These are phyloP conservation scores for Scheffersomyces titani DNA, from an alignment of 1,139 yeast genomes.

Conservation along the genomic window DNA sequence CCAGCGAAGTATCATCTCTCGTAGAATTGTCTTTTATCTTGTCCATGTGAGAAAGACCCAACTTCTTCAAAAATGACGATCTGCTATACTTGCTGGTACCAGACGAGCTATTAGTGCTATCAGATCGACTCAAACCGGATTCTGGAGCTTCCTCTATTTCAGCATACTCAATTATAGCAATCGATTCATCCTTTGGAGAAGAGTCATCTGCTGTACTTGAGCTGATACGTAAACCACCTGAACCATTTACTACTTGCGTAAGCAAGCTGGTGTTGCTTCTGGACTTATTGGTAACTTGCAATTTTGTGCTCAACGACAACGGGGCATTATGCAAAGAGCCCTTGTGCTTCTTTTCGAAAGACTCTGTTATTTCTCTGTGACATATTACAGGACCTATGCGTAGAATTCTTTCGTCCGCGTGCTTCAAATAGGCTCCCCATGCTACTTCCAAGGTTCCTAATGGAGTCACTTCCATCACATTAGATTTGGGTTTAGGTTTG, in stretches of 20 bases:
- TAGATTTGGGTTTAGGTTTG: slow-evolving; percentile 22
- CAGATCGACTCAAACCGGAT: slow-evolving; percentile 2
- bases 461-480: slow-evolving; percentile 51
- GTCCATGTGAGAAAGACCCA: slow-evolving; percentile 19
- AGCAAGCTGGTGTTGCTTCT: slow-evolving; percentile 37
- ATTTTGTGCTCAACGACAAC: slow-evolving; percentile 36
- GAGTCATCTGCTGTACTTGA: slow-evolving; percentile 14
- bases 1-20: slow-evolving; percentile 2
- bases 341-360: slow-evolving; percentile 56
- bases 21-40: slow-evolving; percentile 9
- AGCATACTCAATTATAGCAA: slow-evolving; percentile 30
- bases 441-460: slow-evolving; percentile 63
- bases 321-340: slow-evolving; percentile 67
- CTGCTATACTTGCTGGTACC: slow-evolving; percentile 9
- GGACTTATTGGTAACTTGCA: slow-evolving; percentile 18
- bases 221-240: slow-evolving; percentile 29
- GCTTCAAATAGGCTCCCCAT: slow-evolving; percentile 62
- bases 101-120: neutral
- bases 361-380: slow-evolving; percentile 39
- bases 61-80: slow-evolving; percentile 19
- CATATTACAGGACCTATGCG: slow-evolving; percentile 58
- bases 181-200: slow-evolving; percentile 24
- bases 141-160: slow-evolving; percentile 21
- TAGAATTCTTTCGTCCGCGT: slow-evolving; percentile 70
- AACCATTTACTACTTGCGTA: slow-evolving; percentile 60